Conservation (phyloP, 768 basidiomycete species). For the Russula sp. region DNA sequence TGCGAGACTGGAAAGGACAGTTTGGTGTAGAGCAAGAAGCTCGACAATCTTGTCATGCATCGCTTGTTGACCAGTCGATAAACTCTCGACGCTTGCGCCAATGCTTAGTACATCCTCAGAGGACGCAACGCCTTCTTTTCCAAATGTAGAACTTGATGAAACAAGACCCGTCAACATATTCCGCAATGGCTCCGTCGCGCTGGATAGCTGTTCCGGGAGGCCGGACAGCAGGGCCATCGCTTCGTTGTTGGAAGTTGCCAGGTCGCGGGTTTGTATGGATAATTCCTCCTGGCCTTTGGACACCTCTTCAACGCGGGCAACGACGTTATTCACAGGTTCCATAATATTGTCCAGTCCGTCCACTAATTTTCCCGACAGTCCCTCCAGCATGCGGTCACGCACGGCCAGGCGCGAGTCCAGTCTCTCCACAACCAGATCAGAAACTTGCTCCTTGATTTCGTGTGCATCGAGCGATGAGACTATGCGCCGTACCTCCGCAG, state of each 20-base stretch:
- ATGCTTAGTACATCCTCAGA: conserved; percentile 41
- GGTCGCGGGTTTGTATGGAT: conserved; percentile 39
- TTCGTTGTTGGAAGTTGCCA: conserved; percentile 43
- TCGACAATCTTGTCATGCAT: conserved; percentile 49
- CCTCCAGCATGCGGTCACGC: conserved; percentile 66
- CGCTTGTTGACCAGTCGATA: conserved; percentile 52
- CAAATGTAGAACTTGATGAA: conserved; percentile 27
- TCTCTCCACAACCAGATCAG: conserved; percentile 83
- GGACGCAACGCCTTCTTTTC: conserved; percentile 29
- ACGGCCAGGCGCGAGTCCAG: conserved; percentile 77
- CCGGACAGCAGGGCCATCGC: conserved; percentile 44
- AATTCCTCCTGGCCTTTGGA: conserved; percentile 45
- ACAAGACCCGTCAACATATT: conserved; percentile 33
- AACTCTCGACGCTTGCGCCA: conserved; percentile 47
- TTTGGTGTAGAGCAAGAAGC: conserved; percentile 50
- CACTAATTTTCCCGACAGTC: conserved; percentile 51
- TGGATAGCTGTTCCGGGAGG: conserved; percentile 48
- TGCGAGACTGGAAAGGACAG: conserved; percentile 51
- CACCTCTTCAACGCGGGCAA: conserved; percentile 43
- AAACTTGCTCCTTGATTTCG: conserved; percentile 86
- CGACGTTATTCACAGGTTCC: conserved; percentile 44
- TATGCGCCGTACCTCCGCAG: conserved; percentile 64
- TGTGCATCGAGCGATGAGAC: conserved; percentile 79
- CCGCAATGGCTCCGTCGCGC: conserved; percentile 46
- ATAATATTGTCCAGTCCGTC: conserved; percentile 50